These are phyloP conservation scores for Hansenula sp. DNA, from an alignment of 1,139 yeast genomes.

Conservation along the genomic window DNA sequence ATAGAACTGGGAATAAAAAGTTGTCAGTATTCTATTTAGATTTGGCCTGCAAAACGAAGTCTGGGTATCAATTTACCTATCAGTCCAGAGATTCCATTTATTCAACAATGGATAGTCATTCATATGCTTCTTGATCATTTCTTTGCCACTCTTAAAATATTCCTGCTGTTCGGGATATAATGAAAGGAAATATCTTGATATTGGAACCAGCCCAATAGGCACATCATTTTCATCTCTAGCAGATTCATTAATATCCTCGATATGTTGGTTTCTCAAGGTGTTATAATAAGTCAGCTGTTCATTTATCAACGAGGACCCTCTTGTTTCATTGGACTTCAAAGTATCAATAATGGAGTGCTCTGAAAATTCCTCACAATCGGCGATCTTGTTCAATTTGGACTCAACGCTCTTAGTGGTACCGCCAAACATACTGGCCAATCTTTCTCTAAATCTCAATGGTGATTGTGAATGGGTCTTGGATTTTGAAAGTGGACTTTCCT, in stretches of 20 bases:
- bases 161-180: conserved; percentile 4
- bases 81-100: conserved; percentile 7
- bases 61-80: neutral
- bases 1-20: neutral
- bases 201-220: neutral
- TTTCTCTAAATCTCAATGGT: conserved; percentile 4
- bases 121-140: neutral
- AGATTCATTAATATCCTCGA: neutral
- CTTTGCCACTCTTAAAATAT: conserved; percentile 2
- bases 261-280: conserved; percentile 8
- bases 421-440: conserved; percentile 2
- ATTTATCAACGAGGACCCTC: neutral
- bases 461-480: neutral
- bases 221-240: neutral
- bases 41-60: neutral
- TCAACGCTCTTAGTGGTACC: neutral
- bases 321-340: neutral
- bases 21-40: neutral
- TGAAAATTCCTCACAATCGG: neutral
- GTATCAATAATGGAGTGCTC: neutral
- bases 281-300: conserved; percentile 9
- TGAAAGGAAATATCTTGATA: conserved; percentile 2
- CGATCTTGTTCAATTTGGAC: neutral
- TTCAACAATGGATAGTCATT: conserved; percentile 5
- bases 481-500: neutral